Evolutionary conservation across 768 basidiomycete species (phyloP).

Genomic region (Lactarius deliciosus): DNA sequence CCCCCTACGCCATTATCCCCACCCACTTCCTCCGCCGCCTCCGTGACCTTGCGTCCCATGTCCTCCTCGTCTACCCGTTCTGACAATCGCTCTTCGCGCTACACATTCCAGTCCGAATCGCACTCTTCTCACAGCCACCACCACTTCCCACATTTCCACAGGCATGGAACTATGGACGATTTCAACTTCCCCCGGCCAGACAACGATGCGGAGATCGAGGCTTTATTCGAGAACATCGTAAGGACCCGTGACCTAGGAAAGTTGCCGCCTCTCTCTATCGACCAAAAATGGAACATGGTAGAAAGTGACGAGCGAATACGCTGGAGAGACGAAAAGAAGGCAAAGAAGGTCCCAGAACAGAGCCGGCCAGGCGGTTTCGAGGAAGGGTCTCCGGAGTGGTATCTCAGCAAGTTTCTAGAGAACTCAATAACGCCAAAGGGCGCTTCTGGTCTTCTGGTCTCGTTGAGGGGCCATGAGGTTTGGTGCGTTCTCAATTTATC

Average conservation of each 20-base stretch:
- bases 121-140: constrained; percentile 57
- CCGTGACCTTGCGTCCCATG: constrained; percentile 34
- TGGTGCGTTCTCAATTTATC: constrained; percentile 48
- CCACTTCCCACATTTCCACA: constrained; percentile 36
- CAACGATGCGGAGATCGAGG: constrained; percentile 74
- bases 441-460: constrained; percentile 72
- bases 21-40: constrained; percentile 15
- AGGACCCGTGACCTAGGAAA: constrained; percentile 65
- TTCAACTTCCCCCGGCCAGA: constrained; percentile 79
- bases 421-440: constrained; percentile 81
- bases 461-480: constrained; percentile 75
- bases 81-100: constrained; percentile 62
- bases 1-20: constrained; percentile 33
- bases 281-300: constrained; percentile 93
- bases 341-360: constrained; percentile 56
- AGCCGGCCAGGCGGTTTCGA: constrained; percentile 53
- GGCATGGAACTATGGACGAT: constrained; percentile 47
- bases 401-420: constrained; percentile 87
- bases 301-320: constrained; percentile 77
- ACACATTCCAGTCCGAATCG: constrained; percentile 55
- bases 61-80: constrained; percentile 46
- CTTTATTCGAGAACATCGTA: constrained; percentile 74
- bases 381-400: constrained; percentile 87
- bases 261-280: constrained; percentile 58
- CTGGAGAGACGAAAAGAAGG: constrained; percentile 70